Evolutionary conservation across 768 basidiomycete genomes (phyloP).

Genomic region (Boletus coccyginus): DNA sequence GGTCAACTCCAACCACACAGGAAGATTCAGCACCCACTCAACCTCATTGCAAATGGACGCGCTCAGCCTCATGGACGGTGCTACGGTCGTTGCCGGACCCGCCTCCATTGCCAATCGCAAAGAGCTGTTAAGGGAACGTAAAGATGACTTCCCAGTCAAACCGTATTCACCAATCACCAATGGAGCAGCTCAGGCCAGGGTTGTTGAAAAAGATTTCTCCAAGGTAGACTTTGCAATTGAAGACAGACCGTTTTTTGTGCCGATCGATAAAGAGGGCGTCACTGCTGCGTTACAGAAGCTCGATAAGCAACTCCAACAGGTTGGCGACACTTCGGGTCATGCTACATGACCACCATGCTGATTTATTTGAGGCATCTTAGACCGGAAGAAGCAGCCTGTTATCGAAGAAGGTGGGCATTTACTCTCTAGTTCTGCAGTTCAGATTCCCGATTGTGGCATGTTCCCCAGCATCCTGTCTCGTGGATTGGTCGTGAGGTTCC

Average conservation of each 20-base stretch:
- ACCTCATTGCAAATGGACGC: constrained; percentile 20
- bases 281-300: constrained; percentile 69
- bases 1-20: background rate
- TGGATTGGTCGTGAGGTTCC: constrained; percentile 73
- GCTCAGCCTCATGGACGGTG: constrained; percentile 41
- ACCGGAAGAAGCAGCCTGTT: constrained; percentile 55
- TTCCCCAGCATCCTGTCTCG: constrained; percentile 48
- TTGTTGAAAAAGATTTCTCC: constrained; percentile 39
- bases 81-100: constrained; percentile 45
- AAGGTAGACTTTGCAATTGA: constrained; percentile 49
- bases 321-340: constrained; percentile 3
- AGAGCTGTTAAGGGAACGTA: constrained; percentile 20
- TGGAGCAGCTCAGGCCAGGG: constrained; percentile 9
- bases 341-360: background rate
- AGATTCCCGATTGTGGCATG: background rate
- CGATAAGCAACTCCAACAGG: constrained; percentile 54
- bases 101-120: constrained; percentile 24
- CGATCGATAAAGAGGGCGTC: constrained; percentile 64
- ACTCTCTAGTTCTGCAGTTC: background rate
- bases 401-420: constrained; percentile 52
- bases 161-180: constrained; percentile 10
- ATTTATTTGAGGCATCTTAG: constrained; percentile 33
- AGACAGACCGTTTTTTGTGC: constrained; percentile 69
- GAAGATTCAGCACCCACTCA: background rate
- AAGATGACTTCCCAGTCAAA: constrained; percentile 21